These are phyloP conservation scores for Auricularia sp. DNA, from an alignment of 768 basidiomycete species.

Conservation along the genomic window DNA sequence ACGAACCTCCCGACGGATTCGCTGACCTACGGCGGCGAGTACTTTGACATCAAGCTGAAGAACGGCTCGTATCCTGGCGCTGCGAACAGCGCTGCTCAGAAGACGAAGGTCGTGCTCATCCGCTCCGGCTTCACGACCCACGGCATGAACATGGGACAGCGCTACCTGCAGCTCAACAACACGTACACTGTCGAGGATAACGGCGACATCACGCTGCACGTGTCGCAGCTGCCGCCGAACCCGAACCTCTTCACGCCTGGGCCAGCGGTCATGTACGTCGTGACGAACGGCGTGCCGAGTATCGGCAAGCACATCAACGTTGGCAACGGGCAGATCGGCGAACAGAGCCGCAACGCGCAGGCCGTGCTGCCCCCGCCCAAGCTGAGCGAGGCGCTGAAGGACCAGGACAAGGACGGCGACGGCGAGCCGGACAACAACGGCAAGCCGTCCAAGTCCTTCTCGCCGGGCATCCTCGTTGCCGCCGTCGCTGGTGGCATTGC, in stretches of 20 bases:
- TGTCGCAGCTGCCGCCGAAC: constrained; percentile 75
- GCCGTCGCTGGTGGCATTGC: constrained; percentile 38
- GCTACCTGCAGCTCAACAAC: constrained; percentile 71
- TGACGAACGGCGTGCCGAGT: constrained; percentile 75
- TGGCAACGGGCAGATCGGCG: constrained; percentile 69
- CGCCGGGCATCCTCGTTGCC: constrained; percentile 9
- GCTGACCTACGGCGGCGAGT: constrained; percentile 72
- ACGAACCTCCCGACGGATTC: constrained; percentile 51
- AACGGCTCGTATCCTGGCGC: constrained; percentile 54
- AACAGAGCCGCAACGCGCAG: constrained; percentile 44
- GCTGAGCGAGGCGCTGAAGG: constrained; percentile 3
- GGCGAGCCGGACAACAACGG: constrained; percentile 4
- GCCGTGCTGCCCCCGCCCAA: constrained; percentile 39
- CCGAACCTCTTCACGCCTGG: constrained; percentile 84
- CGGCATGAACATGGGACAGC: constrained; percentile 83
- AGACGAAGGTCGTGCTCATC: constrained; percentile 64
- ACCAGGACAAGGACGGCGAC: not conserved
- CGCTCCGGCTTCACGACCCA: constrained; percentile 84
- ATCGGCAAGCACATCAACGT: constrained; percentile 68
- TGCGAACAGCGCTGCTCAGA: constrained; percentile 61
- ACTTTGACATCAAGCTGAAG: constrained; percentile 71
- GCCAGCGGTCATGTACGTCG: constrained; percentile 74
- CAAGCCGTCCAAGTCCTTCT: not conserved
- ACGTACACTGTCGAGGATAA: constrained; percentile 73
- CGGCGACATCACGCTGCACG: constrained; percentile 68